Base-by-base conservation (phyloP, 495 filamentous ascomycete species). In the Talaromyces stipitatus region DNA sequence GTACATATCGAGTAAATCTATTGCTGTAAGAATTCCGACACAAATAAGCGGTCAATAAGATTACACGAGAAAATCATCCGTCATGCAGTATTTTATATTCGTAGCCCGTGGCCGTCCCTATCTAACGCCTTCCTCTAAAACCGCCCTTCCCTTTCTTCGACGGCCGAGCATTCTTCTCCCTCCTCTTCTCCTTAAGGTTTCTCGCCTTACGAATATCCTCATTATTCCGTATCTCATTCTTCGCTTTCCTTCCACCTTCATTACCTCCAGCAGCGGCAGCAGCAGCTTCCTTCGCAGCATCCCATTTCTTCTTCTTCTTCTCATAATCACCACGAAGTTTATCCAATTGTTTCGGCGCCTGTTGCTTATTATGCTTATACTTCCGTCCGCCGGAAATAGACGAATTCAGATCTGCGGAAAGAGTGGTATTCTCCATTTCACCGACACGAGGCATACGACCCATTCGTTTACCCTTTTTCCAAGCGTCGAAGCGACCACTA, bases 101-200 rank as follows among this genome's bases (percentile, higher is more conserved):
- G 22, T 48, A 26, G 16, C 36, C 51, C 14, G 28, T 22, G 27
- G n/a, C 11, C 41, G 2, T 8, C 45, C 5, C 20, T 28, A 16
- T 46, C 23, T 29, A 55, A 9, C 54, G 32, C 38, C 54, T 18
- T 1, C 45, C 45, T 48, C 14, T 48, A n/a, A 48, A 48, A 11
- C 45, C 45, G 4, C 54, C 54, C 32, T 53, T 46, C 2, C 45
- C 33, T 30, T 52, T 90, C 71, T 80, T 88, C 52, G 79, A 67
- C n/a, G 91, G 91, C 68, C 92, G 76, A 1, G 87, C 92, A 65
- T 95, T 97, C 83, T 97, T 98, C 68, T 88, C 87, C 65, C 74
- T 86, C 64, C 83, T 80, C 72, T 75, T 81, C 74, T 95, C 87
- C 75, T 87, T 79, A 62, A 88, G 50, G 66, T 85, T 84, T 64